Evolutionary conservation across 2,329 filamentous ascomycete genomes (phyloP).

Genomic region (Plectosphaerella cucumerina): DNA sequence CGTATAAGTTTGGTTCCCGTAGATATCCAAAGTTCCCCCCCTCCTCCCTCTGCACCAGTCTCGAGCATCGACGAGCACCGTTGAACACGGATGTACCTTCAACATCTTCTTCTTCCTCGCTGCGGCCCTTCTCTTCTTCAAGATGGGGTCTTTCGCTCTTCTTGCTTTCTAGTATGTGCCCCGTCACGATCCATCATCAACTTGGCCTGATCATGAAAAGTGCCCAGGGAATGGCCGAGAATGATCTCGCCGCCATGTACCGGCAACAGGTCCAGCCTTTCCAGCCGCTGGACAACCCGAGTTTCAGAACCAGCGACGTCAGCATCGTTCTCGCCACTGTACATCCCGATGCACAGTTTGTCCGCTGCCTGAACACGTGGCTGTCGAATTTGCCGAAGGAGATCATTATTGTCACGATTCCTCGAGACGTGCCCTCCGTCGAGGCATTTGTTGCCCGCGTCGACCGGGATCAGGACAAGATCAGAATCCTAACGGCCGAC

Average conservation of each 20-base stretch:
- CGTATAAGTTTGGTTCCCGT: too few relatives aligned
- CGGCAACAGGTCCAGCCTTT: not conserved
- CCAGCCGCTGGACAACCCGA: constrained; percentile 2
- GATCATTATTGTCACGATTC: constrained; percentile 22
- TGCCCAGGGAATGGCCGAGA: not conserved
- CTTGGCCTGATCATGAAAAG: not conserved
- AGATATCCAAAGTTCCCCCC: too few relatives aligned
- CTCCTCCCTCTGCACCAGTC: too few relatives aligned
- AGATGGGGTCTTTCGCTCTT: too few relatives aligned
- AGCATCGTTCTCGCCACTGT: constrained; percentile 22
- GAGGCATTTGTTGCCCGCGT: constrained; percentile 2
- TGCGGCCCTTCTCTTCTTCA: too few relatives aligned
- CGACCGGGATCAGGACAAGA: not conserved
- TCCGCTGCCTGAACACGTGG: constrained; percentile 15
- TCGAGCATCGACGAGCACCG: too few relatives aligned
- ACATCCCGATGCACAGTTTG: constrained; percentile 14
- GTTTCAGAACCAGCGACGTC: constrained; percentile 13
- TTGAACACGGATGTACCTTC: too few relatives aligned
- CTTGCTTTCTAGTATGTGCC: not conserved
- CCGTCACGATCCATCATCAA: not conserved
- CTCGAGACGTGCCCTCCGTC: constrained; percentile 6
- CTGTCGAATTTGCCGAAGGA: constrained; percentile 17
- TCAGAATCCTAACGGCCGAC: constrained; percentile 12
- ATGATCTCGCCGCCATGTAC: not conserved
- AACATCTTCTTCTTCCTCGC: too few relatives aligned